These are phyloP conservation scores for Bretschneidera sinensis DNA, from an alignment of 345 rosid genomes.

Conservation along the genomic window DNA sequence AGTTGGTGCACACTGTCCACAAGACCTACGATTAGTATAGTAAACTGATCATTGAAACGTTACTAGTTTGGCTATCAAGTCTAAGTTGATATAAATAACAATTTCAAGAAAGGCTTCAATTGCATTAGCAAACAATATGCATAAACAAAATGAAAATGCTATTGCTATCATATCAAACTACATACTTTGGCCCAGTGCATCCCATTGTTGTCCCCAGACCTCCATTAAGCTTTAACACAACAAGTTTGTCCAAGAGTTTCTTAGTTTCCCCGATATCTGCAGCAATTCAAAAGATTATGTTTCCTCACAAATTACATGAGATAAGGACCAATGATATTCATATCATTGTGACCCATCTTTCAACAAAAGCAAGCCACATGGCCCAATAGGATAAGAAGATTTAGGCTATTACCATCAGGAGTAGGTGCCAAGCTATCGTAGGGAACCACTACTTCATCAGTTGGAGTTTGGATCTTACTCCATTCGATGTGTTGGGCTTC, in stretches of 20 bases:
- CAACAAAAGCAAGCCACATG: not conserved
- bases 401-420: conserved; percentile 27
- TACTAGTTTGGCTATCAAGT: not conserved
- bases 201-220: conserved; percentile 99
- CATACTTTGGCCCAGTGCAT: conserved; percentile 98
- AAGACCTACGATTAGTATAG: no score
- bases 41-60: not conserved
- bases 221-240: conserved; percentile 95
- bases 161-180: not conserved
- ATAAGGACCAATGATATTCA: not conserved
- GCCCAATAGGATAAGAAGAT: not conserved
- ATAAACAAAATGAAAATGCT: not conserved
- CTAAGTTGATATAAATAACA: not conserved
- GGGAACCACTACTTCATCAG: conserved; percentile 47
- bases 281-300: conserved; percentile 9
- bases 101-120: not conserved
- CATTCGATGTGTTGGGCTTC: conserved; percentile 47
- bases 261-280: conserved; percentile 73
- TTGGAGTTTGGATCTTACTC: conserved; percentile 50
- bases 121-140: not conserved
- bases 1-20: not conserved
- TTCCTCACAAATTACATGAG: no score
- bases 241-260: conserved; percentile 82
- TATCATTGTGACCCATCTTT: not conserved
- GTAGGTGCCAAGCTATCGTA: conserved; percentile 30